Conservation (phyloP, 225 moss, liverwort and hornwort species). For the Thuidium tamariscinum region DNA sequence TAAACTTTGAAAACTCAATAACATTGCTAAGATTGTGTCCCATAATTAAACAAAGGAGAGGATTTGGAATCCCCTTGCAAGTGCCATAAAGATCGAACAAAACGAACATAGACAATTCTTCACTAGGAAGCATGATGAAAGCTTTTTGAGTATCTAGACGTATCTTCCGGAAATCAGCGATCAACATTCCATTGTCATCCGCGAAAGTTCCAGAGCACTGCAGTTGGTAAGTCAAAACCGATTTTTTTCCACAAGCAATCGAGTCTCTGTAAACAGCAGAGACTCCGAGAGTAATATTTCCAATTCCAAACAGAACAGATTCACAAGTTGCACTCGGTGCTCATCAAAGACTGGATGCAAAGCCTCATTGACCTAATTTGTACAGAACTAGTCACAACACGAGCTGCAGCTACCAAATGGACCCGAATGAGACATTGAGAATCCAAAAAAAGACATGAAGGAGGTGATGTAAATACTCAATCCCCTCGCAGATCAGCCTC, state of each 20-base stretch:
- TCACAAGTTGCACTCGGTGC: not conserved
- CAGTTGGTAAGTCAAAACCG: not conserved
- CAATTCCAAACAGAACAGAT: not conserved
- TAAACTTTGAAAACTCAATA: not conserved
- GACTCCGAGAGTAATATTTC: not conserved
- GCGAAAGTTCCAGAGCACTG: not conserved
- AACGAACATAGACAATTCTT: accelerated
- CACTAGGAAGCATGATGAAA: not conserved
- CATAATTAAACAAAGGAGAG: not conserved
- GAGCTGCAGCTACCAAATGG: not conserved
- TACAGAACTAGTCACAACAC: not conserved
- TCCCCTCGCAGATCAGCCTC: not conserved
- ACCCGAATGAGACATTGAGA: too few relatives aligned
- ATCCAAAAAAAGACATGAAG: not conserved
- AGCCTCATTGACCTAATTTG: not conserved
- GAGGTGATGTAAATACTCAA: not conserved
- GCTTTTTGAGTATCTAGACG: not conserved
- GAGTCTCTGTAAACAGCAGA: not conserved
- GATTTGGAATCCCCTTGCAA: not conserved
- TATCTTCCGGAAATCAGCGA: not conserved
- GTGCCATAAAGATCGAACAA: not conserved
- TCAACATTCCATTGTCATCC: too few relatives aligned
- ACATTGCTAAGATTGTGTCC: not conserved
- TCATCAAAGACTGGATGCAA: not conserved
- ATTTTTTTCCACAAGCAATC: not conserved